phyloP scores from a whole-genome alignment of 495 filamentous ascomycete genomes.

The Coniosporium apollinis region DNA sequence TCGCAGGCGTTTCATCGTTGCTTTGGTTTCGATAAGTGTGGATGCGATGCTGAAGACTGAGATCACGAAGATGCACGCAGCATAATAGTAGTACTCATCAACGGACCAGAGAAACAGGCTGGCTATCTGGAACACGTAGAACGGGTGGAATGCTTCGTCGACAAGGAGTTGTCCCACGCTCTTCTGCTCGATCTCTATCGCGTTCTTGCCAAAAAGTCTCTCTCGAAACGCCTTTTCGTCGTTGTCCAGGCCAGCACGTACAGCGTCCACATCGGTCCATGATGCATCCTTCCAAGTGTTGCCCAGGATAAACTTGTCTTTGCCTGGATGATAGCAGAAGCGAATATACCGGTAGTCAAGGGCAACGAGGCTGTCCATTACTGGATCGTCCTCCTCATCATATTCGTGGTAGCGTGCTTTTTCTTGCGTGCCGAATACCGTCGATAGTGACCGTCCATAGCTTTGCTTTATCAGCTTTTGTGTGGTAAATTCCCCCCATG shows the following conservation, averaged over 20 bases:
- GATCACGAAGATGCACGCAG: constrained; percentile 86
- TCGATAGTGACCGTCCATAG: constrained; percentile 71
- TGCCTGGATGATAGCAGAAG: constrained; percentile 76
- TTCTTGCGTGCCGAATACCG: constrained; percentile 57
- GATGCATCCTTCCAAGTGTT: constrained; percentile 85
- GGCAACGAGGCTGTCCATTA: constrained; percentile 49
- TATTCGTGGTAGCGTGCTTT: constrained; percentile 39
- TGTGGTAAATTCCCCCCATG: constrained; percentile 81
- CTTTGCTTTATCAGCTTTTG: constrained; percentile 44
- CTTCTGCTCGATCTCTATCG: constrained; percentile 85
- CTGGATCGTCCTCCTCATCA: constrained; percentile 76
- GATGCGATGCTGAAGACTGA: constrained; percentile 81
- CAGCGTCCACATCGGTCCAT: constrained; percentile 61
- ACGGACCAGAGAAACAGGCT: constrained; percentile 90
- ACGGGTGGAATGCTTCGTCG: constrained; percentile 94
- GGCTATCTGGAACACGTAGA: constrained; percentile 95
- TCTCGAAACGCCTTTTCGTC: constrained; percentile 76
- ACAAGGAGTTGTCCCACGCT: constrained; percentile 63
- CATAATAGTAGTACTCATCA: constrained; percentile 96
- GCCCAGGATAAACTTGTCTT: constrained; percentile 71
- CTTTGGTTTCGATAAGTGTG: constrained; percentile 76
- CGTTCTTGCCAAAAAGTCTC: constrained; percentile 72
- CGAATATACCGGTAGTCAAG: constrained; percentile 88
- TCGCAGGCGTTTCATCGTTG: constrained; percentile 80
- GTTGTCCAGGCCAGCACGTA: constrained; percentile 72